These are phyloP conservation scores for Solanum commersonii DNA, from an alignment of 257 asterid genomes.

Conservation along the genomic window DNA sequence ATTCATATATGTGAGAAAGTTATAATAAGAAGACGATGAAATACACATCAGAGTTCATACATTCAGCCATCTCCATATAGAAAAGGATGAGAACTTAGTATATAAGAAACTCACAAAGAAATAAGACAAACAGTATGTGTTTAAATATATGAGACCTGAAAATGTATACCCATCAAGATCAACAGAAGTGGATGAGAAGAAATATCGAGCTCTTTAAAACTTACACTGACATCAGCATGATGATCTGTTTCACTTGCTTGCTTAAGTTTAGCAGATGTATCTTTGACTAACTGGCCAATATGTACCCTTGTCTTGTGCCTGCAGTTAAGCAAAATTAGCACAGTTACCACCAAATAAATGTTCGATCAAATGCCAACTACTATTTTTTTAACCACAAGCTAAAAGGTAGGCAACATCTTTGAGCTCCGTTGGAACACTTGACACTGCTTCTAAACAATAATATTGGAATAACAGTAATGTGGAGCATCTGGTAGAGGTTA, in stretches of 20 bases:
- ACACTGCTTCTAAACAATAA: not conserved
- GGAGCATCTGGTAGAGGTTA: not conserved
- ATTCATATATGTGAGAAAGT: not conserved
- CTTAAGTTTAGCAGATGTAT: constrained; percentile 66
- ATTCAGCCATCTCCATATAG: not conserved
- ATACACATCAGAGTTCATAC: not conserved
- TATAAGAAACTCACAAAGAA: not conserved
- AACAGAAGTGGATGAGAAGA: not conserved
- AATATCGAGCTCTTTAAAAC: not conserved
- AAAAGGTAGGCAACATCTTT: not conserved
- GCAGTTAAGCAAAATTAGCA: constrained; percentile 8
- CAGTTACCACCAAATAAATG: not conserved
- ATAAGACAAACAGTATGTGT: not conserved
- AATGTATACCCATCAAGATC: not conserved
- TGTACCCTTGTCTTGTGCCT: constrained; percentile 73
- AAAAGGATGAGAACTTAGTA: not conserved
- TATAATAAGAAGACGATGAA: not conserved
- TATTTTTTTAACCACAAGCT: not conserved
- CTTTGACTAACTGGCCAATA: constrained; percentile 63
- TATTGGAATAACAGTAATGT: not conserved
- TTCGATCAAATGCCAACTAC: not conserved
- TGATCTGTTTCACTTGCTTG: constrained; percentile 64
- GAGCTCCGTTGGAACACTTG: not conserved
- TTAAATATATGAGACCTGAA: not conserved
- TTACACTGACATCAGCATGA: constrained; percentile 60